Conservation (phyloP, 805 yeast species). For the Lachancea nothofagi region DNA sequence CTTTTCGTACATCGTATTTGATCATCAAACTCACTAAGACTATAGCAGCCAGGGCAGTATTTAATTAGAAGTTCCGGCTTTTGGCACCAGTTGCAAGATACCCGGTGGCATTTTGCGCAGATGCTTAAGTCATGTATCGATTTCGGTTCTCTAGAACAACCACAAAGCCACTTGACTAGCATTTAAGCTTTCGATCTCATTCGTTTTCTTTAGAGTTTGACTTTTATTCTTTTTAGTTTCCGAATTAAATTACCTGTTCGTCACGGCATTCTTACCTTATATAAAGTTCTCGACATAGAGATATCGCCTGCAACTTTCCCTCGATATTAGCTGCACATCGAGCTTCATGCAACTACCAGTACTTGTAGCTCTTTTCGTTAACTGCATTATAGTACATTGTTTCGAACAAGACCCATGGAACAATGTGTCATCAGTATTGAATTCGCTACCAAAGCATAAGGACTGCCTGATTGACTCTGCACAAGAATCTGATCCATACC, state of each 20-base stretch:
- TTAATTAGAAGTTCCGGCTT: constrained; percentile 9
- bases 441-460: constrained; percentile 2
- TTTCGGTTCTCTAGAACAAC: constrained; percentile 3
- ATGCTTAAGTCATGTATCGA: constrained; percentile 7
- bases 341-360: not conserved
- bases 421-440: not conserved
- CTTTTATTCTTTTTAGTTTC: not conserved
- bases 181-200: not conserved
- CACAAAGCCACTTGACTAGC: constrained; percentile 6
- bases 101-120: constrained; percentile 8
- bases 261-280: not conserved
- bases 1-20: constrained; percentile 5
- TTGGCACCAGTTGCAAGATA: constrained; percentile 11
- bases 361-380: not conserved
- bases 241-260: not conserved
- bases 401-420: constrained; percentile 6
- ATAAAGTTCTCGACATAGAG: too few relatives aligned
- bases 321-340: not conserved
- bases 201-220: not conserved
- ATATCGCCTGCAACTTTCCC: not conserved
- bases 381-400: not conserved
- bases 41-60: constrained; percentile 11
- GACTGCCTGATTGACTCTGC: constrained; percentile 7
- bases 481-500: constrained; percentile 10
- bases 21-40: not conserved